Evolutionary conservation across 2,329 filamentous ascomycete species (phyloP).

Genomic region (Thyridium curvatum): DNA sequence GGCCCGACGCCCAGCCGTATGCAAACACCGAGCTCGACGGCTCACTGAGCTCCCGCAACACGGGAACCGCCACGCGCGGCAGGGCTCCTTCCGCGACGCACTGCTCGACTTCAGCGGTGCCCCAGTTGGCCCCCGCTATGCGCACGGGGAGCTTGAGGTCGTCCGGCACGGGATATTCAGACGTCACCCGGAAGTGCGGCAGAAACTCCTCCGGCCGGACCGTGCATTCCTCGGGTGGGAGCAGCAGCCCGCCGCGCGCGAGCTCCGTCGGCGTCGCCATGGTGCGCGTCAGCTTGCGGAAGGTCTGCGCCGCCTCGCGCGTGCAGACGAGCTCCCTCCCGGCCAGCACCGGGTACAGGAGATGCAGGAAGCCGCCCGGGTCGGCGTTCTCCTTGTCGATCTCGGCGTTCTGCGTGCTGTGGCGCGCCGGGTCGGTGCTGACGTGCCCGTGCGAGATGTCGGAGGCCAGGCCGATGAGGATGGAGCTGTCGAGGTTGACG

Average conservation of each 20-base stretch:
- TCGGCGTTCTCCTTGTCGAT: conserved; percentile 57
- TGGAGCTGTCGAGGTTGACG: conserved; percentile 61
- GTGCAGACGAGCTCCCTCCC: conserved; percentile 59
- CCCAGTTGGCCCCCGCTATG: conserved; percentile 42
- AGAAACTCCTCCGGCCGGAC: conserved; percentile 13
- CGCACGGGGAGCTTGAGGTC: conserved; percentile 48
- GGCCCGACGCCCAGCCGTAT: conserved; percentile 58
- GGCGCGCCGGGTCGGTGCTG: conserved; percentile 31
- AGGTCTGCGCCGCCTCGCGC: conserved; percentile 55
- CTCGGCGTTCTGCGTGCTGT: conserved; percentile 55
- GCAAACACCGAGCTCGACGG: conserved; percentile 64
- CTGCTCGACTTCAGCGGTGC: conserved; percentile 24
- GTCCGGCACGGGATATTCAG: conserved; percentile 27
- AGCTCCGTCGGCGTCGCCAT: conserved; percentile 27
- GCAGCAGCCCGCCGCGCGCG: conserved; percentile 1
- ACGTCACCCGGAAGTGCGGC: conserved; percentile 24
- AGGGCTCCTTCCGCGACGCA: conserved; percentile 35
- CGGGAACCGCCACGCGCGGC: conserved; percentile 37
- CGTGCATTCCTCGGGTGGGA: background rate
- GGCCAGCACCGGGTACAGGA: conserved; percentile 56
- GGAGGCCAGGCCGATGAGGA: conserved; percentile 66
- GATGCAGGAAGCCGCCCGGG: conserved; percentile 48
- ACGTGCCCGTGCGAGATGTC: conserved; percentile 59
- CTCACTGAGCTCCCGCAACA: conserved; percentile 21
- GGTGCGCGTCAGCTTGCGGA: conserved; percentile 58